Percentiles rank a stretch among this genome's conserved stretches.
Conservation (phyloP, 352 stramenopile species). For the Phytophthora sp. region DNA sequence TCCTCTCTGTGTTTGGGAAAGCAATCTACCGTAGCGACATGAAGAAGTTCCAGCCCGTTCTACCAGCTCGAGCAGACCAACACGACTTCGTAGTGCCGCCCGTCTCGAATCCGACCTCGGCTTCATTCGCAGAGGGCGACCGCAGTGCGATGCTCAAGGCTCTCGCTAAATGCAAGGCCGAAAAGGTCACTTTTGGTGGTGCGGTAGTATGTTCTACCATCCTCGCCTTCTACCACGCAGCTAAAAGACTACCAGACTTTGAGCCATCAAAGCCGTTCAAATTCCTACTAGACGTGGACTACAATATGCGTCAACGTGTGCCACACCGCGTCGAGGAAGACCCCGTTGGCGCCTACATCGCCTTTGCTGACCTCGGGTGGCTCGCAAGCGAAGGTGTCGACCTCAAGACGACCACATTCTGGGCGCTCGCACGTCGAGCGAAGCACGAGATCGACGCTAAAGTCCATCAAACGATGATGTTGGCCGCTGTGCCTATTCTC, state of each 20-base stretch:
- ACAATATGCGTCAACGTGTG: conserved; percentile 57
- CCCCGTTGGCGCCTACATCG: conserved; percentile 41
- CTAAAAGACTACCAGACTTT: conserved; percentile 9
- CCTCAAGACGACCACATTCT: conserved; percentile 40
- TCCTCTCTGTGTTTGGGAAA: conserved; percentile 27
- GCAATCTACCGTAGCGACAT: conserved; percentile 30
- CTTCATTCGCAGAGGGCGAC: conserved; percentile 37
- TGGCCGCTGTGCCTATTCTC: conserved; percentile 25
- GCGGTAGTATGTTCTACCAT: conserved; percentile 34
- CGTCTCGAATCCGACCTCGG: conserved; percentile 28
- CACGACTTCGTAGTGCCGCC: conserved; percentile 36
- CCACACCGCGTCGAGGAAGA: conserved; percentile 27
- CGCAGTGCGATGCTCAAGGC: conserved; percentile 26
- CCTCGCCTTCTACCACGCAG: conserved; percentile 34
- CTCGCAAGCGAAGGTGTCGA: conserved; percentile 34
- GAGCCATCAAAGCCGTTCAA: conserved; percentile 41
- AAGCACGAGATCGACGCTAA: conserved; percentile 39
- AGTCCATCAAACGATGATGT: conserved; percentile 16
- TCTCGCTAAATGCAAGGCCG: conserved; percentile 36
- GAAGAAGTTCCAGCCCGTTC: conserved; percentile 27
- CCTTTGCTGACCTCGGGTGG: conserved; percentile 21
- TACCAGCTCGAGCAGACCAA: conserved; percentile 33
- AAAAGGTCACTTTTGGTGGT: conserved; percentile 45
- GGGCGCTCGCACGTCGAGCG: conserved; percentile 45
- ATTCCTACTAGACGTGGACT: conserved; percentile 38